These are phyloP conservation scores for Aspergillus hiratsukae DNA, from an alignment of 2,329 filamentous ascomycete species.

Conservation along the genomic window DNA sequence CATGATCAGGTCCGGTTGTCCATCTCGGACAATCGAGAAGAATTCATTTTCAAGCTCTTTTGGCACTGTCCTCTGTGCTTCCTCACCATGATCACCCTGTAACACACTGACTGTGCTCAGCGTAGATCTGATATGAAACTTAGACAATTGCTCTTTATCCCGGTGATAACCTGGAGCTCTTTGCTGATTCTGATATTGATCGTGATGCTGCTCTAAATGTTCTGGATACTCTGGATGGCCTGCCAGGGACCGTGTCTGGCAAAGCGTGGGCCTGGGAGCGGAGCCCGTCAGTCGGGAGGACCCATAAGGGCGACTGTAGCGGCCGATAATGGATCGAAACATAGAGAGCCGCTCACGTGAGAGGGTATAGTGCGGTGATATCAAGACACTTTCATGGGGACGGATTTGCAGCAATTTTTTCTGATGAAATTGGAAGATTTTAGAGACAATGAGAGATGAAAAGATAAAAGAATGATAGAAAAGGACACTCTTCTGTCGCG, in stretches of 20 bases:
- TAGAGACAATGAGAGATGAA: neutral
- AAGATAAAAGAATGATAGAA: neutral
- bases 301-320: conserved; percentile 5
- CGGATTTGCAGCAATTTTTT: neutral
- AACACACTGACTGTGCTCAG: conserved; percentile 1
- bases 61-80: neutral
- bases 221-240: neutral
- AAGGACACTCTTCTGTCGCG: neutral
- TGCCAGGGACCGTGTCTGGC: neutral
- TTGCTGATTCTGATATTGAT: neutral
- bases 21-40: conserved; percentile 28
- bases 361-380: conserved; percentile 11
- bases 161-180: neutral
- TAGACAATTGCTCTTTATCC: neutral
- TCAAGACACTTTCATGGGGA: neutral
- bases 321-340: conserved; percentile 12
- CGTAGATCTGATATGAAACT: neutral
- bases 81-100: neutral
- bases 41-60: conserved; percentile 13
- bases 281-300: conserved; percentile 5
- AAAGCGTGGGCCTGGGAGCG: conserved; percentile 3
- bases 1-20: conserved; percentile 40
- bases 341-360: conserved; percentile 23
- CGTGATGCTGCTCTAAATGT: neutral
- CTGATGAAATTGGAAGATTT: neutral